phyloP scores from a whole-genome alignment of 2,329 filamentous ascomycete species.

The Colletotrichum chlorophyti region DNA sequence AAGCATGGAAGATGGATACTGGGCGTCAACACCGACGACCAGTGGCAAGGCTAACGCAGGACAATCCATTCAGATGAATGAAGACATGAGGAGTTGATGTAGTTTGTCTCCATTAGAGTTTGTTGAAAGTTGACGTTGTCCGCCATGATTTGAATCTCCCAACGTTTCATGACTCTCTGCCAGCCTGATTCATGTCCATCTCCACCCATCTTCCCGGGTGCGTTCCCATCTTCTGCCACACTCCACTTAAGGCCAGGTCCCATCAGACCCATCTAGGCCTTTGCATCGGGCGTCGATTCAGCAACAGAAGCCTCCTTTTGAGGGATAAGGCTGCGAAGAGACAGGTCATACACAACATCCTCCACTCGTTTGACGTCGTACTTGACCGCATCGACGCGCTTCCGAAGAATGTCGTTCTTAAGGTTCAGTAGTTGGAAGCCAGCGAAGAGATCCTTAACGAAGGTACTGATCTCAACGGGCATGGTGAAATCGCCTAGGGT shows the following conservation, averaged over 20 bases:
- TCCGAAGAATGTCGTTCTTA: constrained; percentile 91
- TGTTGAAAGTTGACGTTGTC: no score
- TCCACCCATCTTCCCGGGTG: background rate
- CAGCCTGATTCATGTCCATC: no score
- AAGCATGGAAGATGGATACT: no score
- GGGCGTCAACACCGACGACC: no score
- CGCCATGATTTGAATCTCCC: no score
- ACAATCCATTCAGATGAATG: no score
- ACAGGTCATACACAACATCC: constrained; percentile 96
- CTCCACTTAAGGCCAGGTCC: background rate
- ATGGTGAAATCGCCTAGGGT: constrained; percentile 87
- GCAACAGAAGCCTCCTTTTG: constrained; percentile 6
- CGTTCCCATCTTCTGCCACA: no score
- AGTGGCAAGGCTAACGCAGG: no score
- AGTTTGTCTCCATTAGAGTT: no score
- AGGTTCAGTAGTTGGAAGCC: constrained; percentile 97
- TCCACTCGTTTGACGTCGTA: constrained; percentile 98
- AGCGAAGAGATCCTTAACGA: constrained; percentile 93
- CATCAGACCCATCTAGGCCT: background rate
- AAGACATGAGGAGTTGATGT: no score
- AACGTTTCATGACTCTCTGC: no score
- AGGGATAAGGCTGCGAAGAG: constrained; percentile 80
- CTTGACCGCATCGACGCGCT: constrained; percentile 91
- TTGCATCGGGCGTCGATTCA: background rate
- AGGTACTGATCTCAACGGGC: constrained; percentile 86